phyloP scores from a whole-genome alignment of 192 early-diverging fungal species.

The Coemansia sp. region DNA sequence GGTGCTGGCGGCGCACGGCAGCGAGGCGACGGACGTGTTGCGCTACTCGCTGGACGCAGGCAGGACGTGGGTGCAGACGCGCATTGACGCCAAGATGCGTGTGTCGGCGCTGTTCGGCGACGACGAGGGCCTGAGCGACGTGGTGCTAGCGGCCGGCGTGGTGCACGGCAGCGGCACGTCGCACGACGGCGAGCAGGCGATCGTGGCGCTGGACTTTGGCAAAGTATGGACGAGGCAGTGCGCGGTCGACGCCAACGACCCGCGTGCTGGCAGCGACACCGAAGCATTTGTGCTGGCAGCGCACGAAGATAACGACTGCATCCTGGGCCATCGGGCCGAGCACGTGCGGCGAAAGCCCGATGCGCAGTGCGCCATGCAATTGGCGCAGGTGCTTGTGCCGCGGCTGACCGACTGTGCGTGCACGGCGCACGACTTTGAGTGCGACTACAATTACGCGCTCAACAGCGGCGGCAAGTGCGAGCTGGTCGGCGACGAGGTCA shows the following conservation, averaged over 20 bases:
- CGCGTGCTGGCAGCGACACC: constrained; percentile 30
- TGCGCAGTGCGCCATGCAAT: constrained; percentile 74
- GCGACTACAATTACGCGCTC: constrained; percentile 80
- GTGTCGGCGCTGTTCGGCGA: constrained; percentile 73
- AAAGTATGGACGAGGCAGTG: constrained; percentile 64
- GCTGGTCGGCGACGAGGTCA: constrained; percentile 50
- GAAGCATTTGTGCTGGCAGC: constrained; percentile 35
- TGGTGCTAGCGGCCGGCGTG: constrained; percentile 63
- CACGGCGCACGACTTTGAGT: constrained; percentile 85
- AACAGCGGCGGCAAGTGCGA: constrained; percentile 59
- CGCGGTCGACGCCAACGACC: constrained; percentile 57
- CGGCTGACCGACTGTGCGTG: constrained; percentile 69
- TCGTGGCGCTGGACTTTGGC: constrained; percentile 73
- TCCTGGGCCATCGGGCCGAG: constrained; percentile 74
- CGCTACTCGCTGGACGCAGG: constrained; percentile 80
- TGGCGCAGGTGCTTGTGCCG: constrained; percentile 58
- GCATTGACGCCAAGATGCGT: constrained; percentile 55
- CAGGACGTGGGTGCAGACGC: constrained; percentile 58
- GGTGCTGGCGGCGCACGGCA: constrained; percentile 68
- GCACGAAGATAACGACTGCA: constrained; percentile 63
- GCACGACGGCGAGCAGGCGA: constrained; percentile 29
- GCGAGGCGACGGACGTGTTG: constrained; percentile 54
- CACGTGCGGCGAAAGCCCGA: constrained; percentile 76
- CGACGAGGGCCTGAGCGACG: constrained; percentile 71
- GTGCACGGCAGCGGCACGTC: constrained; percentile 39